These are phyloP conservation scores for Emergomyces pasteurianus DNA, from an alignment of 2,329 filamentous ascomycete genomes.

Conservation along the genomic window DNA sequence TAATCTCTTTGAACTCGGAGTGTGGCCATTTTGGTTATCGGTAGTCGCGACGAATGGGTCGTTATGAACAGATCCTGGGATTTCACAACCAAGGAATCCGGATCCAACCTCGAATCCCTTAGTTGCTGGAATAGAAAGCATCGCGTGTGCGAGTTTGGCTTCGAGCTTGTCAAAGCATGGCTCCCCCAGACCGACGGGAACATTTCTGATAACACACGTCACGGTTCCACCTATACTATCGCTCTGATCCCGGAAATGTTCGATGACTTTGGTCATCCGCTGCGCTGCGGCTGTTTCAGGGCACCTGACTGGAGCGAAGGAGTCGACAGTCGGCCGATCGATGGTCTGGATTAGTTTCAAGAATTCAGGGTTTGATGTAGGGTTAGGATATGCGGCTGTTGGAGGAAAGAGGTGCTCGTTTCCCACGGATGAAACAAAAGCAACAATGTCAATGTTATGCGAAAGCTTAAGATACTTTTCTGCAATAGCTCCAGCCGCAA, in stretches of 20 bases:
- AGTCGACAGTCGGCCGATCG: constrained; percentile 61
- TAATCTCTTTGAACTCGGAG: constrained; percentile 32
- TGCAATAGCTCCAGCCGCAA: constrained; percentile 81
- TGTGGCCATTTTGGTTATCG: constrained; percentile 19
- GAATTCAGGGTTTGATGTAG: constrained; percentile 67
- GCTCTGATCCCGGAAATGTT: constrained; percentile 60
- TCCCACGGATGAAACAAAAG: constrained; percentile 80
- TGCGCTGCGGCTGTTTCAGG: constrained; percentile 53
- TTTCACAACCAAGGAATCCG: constrained; percentile 75
- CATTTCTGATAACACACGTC: constrained; percentile 82
- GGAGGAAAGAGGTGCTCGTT: constrained; percentile 64
- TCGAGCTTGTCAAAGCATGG: constrained; percentile 94
- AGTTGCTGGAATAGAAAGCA: constrained; percentile 87
- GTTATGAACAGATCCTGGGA: constrained; percentile 84
- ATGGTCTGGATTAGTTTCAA: constrained; percentile 60
- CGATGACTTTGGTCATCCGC: constrained; percentile 70
- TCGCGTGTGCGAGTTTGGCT: constrained; percentile 79
- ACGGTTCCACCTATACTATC: constrained; percentile 94
- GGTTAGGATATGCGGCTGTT: constrained; percentile 53
- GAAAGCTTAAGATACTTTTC: constrained; percentile 79
- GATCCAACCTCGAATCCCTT: constrained; percentile 96
- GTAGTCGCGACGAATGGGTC: constrained; percentile 59
- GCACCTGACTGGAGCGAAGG: constrained; percentile 76
- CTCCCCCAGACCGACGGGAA: constrained; percentile 77
- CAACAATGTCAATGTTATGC: constrained; percentile 80